phyloP scores from a whole-genome alignment of 331 rosid genomes.

The Prunus yedoensis region DNA sequence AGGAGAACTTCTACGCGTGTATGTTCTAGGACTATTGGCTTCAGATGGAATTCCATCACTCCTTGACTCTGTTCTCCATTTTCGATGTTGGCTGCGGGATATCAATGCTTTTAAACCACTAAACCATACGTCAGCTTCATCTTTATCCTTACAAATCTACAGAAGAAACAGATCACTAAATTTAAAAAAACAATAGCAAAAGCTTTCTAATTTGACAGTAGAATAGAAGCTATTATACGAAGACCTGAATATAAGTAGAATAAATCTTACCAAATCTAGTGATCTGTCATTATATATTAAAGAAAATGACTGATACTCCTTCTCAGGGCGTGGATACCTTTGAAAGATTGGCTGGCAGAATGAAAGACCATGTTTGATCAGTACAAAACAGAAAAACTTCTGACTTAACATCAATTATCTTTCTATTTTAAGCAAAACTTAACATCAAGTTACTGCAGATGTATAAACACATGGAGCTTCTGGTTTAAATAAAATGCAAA shows the following conservation, averaged over 20 bases:
- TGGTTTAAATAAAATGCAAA: conserved; percentile 5
- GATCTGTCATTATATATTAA: conserved; percentile 94
- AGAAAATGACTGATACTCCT: conserved; percentile 98
- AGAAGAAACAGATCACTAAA: conserved; percentile 31
- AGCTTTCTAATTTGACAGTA: background rate
- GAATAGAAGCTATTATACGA: background rate
- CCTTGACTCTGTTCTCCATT: conserved; percentile 98
- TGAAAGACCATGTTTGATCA: conserved; percentile 31
- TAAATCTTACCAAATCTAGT: conserved; percentile 70
- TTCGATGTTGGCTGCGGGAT: conserved; percentile 76
- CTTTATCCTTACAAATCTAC: conserved; percentile 99
- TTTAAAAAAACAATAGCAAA: conserved; percentile 10
- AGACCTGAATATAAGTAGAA: background rate
- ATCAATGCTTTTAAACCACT: conserved; percentile 96
- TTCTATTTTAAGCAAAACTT: background rate
- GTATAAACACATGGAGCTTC: conserved; percentile 21
- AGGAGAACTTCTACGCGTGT: conserved; percentile 95
- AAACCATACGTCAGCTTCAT: conserved; percentile 99
- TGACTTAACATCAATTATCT: background rate
- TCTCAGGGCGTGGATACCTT: conserved; percentile 98
- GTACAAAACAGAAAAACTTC: conserved; percentile 35
- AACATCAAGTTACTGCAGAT: conserved; percentile 24
- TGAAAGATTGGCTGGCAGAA: conserved; percentile 94
- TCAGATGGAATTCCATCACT: conserved; percentile 96
- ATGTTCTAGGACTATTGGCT: conserved; percentile 97